These are phyloP conservation scores for Coniferiporia sulphurascens DNA, from an alignment of 1,284 basidiomycete genomes.

Conservation along the genomic window DNA sequence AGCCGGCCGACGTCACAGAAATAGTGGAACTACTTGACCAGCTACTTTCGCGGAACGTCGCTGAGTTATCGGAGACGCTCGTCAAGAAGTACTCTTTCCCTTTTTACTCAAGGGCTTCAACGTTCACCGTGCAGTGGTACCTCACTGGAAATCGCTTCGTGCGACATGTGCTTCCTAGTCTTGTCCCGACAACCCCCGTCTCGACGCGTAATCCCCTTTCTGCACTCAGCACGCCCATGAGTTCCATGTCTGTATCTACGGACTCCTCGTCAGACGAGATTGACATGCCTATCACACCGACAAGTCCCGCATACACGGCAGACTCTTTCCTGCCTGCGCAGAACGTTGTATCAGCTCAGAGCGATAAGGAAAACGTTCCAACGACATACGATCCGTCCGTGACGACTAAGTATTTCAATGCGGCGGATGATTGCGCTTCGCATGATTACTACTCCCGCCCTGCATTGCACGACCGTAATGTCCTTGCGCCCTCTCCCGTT, in stretches of 20 bases:
- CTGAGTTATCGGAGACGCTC: conserved; percentile 87
- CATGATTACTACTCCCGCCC: conserved; percentile 63
- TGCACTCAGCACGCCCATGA: conserved; percentile 63
- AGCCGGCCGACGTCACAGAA: conserved; percentile 71
- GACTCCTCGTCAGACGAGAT: conserved; percentile 54
- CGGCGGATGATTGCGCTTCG: conserved; percentile 69
- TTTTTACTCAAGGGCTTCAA: conserved; percentile 93
- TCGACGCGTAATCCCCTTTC: conserved; percentile 47
- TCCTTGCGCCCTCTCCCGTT: conserved; percentile 28
- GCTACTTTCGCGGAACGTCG: conserved; percentile 79
- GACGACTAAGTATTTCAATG: conserved; percentile 63
- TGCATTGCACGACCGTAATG: conserved; percentile 62
- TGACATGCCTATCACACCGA: conserved; percentile 76
- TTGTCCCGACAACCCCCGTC: conserved; percentile 66
- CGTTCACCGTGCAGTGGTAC: conserved; percentile 89
- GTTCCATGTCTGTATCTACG: conserved; percentile 63
- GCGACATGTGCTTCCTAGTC: conserved; percentile 40
- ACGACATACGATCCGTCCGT: conserved; percentile 56
- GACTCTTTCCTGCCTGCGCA: conserved; percentile 47
- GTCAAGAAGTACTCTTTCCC: conserved; percentile 97
- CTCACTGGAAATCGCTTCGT: conserved; percentile 70
- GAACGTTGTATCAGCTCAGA: conserved; percentile 49
- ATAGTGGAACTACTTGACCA: conserved; percentile 84
- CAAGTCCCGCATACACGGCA: conserved; percentile 50
- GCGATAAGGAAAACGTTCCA: conserved; percentile 74